Conservation (phyloP, 1,139 yeast species). For the Suhomyces atakaporum region DNA sequence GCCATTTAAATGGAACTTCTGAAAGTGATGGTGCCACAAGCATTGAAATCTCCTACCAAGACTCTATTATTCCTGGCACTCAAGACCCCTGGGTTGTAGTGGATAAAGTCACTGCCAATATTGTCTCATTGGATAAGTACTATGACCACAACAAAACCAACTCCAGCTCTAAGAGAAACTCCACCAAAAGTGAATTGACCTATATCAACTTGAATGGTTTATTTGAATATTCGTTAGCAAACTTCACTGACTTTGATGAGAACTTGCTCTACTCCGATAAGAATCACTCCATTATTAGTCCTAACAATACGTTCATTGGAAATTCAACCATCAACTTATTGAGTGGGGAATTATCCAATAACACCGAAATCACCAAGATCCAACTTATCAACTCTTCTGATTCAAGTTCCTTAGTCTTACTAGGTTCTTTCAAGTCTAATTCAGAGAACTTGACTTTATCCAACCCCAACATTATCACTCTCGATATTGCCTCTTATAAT, state of each 20-base stretch:
- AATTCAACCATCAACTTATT: constrained; percentile 68
- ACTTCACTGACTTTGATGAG: constrained; percentile 56
- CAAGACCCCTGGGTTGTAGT: constrained; percentile 63
- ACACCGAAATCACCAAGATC: constrained; percentile 42
- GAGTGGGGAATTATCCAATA: constrained; percentile 50
- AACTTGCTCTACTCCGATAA: constrained; percentile 28
- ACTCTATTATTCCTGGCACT: constrained; percentile 29
- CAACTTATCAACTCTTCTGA: constrained; percentile 28
- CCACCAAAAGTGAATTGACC: constrained; percentile 25
- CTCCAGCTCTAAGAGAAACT: constrained; percentile 19
- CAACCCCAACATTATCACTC: constrained; percentile 31
- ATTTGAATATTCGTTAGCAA: constrained; percentile 76
- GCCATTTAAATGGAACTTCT: constrained; percentile 58
- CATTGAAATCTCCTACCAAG: constrained; percentile 47
- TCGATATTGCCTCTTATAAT: constrained; percentile 34
- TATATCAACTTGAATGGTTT: constrained; percentile 60
- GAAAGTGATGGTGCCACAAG: constrained; percentile 46
- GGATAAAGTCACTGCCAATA: constrained; percentile 62
- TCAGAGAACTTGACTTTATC: constrained; percentile 31
- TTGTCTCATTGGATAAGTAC: constrained; percentile 51
- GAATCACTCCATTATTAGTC: constrained; percentile 31
- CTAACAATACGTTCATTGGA: constrained; percentile 52
- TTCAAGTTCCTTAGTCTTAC: constrained; percentile 30
- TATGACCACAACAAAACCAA: constrained; percentile 34
- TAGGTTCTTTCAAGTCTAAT: constrained; percentile 53